Conservation (phyloP, 495 filamentous ascomycete genomes). For the Aspergillus taichungensis region DNA sequence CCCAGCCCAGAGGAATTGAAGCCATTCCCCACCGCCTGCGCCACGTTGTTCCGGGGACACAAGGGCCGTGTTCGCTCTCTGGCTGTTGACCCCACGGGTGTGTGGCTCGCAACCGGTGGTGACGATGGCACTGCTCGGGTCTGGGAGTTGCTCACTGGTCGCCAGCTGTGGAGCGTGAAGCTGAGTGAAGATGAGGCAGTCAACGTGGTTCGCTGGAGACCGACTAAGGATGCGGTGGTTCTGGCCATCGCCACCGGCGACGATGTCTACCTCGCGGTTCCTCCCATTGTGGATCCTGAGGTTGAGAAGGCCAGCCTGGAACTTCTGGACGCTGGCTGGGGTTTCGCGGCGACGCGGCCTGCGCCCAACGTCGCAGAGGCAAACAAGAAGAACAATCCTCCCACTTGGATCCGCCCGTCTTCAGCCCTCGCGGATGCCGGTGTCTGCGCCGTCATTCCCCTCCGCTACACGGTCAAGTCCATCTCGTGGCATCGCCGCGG, state of each 20-base stretch:
- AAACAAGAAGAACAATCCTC: slow-evolving; percentile 64
- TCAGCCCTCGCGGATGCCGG: slow-evolving; percentile 65
- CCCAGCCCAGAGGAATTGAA: slow-evolving; percentile 88
- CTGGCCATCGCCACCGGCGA: slow-evolving; percentile 79
- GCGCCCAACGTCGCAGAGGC: slow-evolving; percentile 47
- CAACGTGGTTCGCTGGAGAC: slow-evolving; percentile 84
- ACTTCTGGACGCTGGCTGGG: slow-evolving; percentile 77
- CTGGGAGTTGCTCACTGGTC: slow-evolving; percentile 82
- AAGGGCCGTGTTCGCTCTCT: slow-evolving; percentile 80
- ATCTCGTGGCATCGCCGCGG: slow-evolving; percentile 91
- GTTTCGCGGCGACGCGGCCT: slow-evolving; percentile 67
- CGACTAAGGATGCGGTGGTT: slow-evolving; percentile 68
- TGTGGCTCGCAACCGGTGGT: slow-evolving; percentile 80
- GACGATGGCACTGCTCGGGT: slow-evolving; percentile 89
- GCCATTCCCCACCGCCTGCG: slow-evolving; percentile 84
- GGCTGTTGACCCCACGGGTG: slow-evolving; percentile 65
- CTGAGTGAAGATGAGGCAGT: slow-evolving; percentile 75
- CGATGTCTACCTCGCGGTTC: slow-evolving; percentile 73
- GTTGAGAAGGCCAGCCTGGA: slow-evolving; percentile 65
- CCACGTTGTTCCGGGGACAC: slow-evolving; percentile 78
- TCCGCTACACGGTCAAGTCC: slow-evolving; percentile 79
- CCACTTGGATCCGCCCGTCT: slow-evolving; percentile 75
- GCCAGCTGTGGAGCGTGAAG: slow-evolving; percentile 77
- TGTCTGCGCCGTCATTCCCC: slow-evolving; percentile 65
- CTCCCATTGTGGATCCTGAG: slow-evolving; percentile 61